phyloP scores from a whole-genome alignment of 2,329 filamentous ascomycete genomes.

The Phaeosphaeriaceae sp. region DNA sequence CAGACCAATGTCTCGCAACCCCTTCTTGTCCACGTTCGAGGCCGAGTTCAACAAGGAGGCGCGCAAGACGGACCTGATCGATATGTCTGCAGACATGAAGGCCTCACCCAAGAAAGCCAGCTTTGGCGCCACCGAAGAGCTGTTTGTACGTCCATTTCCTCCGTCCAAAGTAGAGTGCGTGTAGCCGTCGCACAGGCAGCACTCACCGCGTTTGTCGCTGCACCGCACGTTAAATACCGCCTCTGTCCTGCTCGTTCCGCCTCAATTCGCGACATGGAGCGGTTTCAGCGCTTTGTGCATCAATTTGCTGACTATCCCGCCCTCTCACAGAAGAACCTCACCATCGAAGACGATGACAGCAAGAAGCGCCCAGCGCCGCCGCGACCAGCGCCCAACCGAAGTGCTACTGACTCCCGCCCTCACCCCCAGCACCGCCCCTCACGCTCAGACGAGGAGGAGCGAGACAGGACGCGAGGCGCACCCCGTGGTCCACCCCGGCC shows the following conservation, averaged over 20 bases:
- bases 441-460: constrained; percentile 69
- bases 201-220: constrained; percentile 3
- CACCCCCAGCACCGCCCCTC: constrained; percentile 65
- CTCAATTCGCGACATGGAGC: constrained; percentile 44
- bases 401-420: constrained; percentile 54
- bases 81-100: constrained; percentile 47
- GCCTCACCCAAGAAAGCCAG: constrained; percentile 55
- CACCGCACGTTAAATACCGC: constrained; percentile 1
- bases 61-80: constrained; percentile 36
- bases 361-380: constrained; percentile 48
- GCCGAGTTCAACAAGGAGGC: constrained; percentile 50
- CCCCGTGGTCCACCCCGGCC: constrained; percentile 42
- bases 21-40: constrained; percentile 71
- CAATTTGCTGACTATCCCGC: constrained; percentile 53
- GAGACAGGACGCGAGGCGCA: constrained; percentile 46
- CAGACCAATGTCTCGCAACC: constrained; percentile 75
- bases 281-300: constrained; percentile 46
- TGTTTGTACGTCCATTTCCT: constrained; percentile 71
- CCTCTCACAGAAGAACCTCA: constrained; percentile 68
- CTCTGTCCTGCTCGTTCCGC: constrained; percentile 1
- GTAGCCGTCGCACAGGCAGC: constrained; percentile 20
- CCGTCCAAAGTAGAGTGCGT: constrained; percentile 17
- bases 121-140: constrained; percentile 67
- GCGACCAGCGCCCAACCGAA: constrained; percentile 52
- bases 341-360: constrained; percentile 70